Base-by-base conservation (phyloP, 176 grass and related monocot species). In the Saccharum officinarum region DNA sequence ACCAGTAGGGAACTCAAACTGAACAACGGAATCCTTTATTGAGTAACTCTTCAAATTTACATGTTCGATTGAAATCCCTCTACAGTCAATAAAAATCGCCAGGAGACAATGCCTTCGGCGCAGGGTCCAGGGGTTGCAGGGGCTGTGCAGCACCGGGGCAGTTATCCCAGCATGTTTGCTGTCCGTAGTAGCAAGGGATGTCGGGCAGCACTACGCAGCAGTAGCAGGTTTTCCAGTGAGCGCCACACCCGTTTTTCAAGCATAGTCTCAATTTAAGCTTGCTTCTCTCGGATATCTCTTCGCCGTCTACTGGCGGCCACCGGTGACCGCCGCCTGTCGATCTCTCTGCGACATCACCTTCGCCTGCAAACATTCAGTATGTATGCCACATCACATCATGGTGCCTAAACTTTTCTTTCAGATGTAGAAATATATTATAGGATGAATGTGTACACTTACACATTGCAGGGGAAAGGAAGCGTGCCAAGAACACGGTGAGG, bases 161-260 rank as follows among this genome's bases (percentile, higher is more conserved):
- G 4, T 3, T 30, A 6, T 65, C 13, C 61, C 25, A 64, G 26
- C 61, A 64, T 0, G 2, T 0, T 10, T 64, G 10, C 26, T 64
- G 61, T 2, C 6, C 4, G 3, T 2, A 14, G 61, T 30, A 64
- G 61, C 61, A 64, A 30, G 61, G 25, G 25, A 0, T 6, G 0
- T 6, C 2, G 26, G 61, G 61, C 61, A 65, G 28, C 62, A 12
- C 10, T 33, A 15, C 0, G 5, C 62, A 65, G 11, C 30, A 67
- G 15, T 17, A 67, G 30, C 64, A 67, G 14, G 6, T 2, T 0
- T 12, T 67, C 30, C 2, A 34, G 14, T 15, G 9, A 14, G 8
- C 0, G 0, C 15, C 30, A 12, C 64, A 34, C 1, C 0, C 0
- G 2, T 8, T 0, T 38, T 1, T 71, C 0, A 13, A 0, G 38